Evolutionary conservation across 768 basidiomycete genomes (phyloP), one percentile per base, ranked within the genome.

Genomic region (Agaricus subrufescens): DNA sequence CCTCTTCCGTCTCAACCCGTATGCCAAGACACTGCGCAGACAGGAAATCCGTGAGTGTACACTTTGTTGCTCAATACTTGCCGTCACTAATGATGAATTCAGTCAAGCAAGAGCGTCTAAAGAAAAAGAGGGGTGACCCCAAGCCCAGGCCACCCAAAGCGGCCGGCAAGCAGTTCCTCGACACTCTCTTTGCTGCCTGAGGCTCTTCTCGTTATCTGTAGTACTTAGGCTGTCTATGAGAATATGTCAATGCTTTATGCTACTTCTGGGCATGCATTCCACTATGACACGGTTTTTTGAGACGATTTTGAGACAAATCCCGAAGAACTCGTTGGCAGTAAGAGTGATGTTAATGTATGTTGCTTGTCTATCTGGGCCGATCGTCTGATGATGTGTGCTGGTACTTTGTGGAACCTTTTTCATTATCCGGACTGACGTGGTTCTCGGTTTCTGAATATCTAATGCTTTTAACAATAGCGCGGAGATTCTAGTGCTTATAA

Each of bases 1-100:
- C 65, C 85, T 95, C 70, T 95, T 94, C 92, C 89, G 94, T 66
- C 83, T 98, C 76, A 98, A 98, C 82, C 96, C 96, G 52, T 98
- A 98, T 75, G 96, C 95, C 66, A 96, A 96, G 84, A 89, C 89
- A 45, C 73, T 94, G 66, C 89, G 92, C 72, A 80, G 89, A 64
- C 89, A 94, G 67, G 93, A 96, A 70, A 74, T 96, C 62, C 81
- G 90, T 93, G 70, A 57, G 90, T 89, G 25, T 19, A 49, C 49
- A 48, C 31, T 46, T 40, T 51, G 55, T 56, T 31, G 55, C 45
- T 3, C 8, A 11, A 38, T 26, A 37, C 14, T 12, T 6, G 9
- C 38, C 25, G 38, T 11, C n/a, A 50, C 19, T 25, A 11, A 37
- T 19, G 11, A 30, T 34, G 6, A 31, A 30, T 31, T 29, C 30